These are phyloP conservation scores for Cladosporium sp. DNA, from an alignment of 2,329 filamentous ascomycete genomes.

Conservation along the genomic window DNA sequence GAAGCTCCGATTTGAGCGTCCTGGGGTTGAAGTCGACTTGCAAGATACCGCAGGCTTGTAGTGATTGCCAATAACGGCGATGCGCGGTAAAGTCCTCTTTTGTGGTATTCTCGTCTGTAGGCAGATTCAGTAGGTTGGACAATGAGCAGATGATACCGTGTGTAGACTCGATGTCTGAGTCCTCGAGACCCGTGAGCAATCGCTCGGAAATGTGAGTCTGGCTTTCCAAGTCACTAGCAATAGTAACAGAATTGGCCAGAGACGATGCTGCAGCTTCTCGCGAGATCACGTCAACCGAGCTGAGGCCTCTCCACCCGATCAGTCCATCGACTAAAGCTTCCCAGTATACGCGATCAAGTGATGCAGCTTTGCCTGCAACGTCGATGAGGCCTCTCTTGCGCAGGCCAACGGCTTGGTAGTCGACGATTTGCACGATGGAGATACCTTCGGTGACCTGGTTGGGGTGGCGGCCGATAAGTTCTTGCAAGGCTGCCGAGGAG, in stretches of 20 bases:
- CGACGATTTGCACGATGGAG: conserved; percentile 79
- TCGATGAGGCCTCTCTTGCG: conserved; percentile 77
- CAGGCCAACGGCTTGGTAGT: conserved; percentile 92
- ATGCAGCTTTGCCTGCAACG: conserved; percentile 68
- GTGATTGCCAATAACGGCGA: conserved; percentile 9
- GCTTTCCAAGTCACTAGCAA: conserved; percentile 32
- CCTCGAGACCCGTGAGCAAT: conserved; percentile 27
- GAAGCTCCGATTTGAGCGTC: conserved; percentile 32
- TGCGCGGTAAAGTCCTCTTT: not conserved
- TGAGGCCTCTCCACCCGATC: conserved; percentile 84
- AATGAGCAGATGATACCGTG: conserved; percentile 25
- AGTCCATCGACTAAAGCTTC: conserved; percentile 68
- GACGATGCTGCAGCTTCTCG: conserved; percentile 70
- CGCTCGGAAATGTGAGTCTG: conserved; percentile 36
- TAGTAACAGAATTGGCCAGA: conserved; percentile 57
- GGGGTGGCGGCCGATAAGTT: conserved; percentile 89
- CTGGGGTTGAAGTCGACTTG: conserved; percentile 28
- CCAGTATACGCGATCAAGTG: conserved; percentile 65
- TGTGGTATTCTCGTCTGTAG: not conserved
- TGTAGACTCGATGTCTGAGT: conserved; percentile 23
- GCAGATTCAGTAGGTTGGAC: not conserved
- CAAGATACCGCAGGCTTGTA: not conserved
- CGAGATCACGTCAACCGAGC: conserved; percentile 72
- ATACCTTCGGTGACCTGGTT: conserved; percentile 82
- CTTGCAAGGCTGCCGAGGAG: conserved; percentile 89